phyloP scores from a whole-genome alignment of 176 grass and related monocot species.

The Saccharum spontaneum region DNA sequence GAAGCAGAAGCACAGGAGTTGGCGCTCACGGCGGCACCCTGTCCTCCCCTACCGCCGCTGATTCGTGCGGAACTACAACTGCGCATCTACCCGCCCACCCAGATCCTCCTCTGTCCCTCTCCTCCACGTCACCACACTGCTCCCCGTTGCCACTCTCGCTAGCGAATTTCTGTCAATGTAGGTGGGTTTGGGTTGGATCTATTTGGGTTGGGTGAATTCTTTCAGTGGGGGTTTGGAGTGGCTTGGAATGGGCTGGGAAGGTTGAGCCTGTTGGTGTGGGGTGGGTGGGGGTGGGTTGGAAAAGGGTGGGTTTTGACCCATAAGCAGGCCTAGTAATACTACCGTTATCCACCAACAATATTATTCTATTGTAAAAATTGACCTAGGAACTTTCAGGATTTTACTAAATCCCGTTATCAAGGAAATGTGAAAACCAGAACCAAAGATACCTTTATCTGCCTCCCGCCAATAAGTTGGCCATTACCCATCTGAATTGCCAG shows the following conservation, averaged over 20 bases:
- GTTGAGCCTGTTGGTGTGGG: not conserved
- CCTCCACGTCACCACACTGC: not conserved
- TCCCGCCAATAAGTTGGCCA: slow-evolving; percentile 69
- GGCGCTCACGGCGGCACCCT: not conserved
- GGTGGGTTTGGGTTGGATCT: not conserved
- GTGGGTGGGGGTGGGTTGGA: not conserved
- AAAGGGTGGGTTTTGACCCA: not conserved
- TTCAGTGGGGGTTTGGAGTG: not conserved
- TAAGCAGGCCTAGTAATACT: not conserved
- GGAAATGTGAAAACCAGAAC: not conserved
- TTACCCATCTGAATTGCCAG: slow-evolving; percentile 81
- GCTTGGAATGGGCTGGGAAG: not conserved
- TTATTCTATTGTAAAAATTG: not conserved
- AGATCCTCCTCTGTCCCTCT: not conserved
- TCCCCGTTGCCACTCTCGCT: not conserved
- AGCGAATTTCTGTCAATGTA: not conserved
- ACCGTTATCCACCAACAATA: not conserved
- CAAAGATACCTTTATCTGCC: slow-evolving; percentile 76
- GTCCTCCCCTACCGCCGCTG: too few species aligned
- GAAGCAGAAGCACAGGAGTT: not conserved
- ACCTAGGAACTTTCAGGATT: not conserved
- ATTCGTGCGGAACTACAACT: too few species aligned
- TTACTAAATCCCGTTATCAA: not conserved
- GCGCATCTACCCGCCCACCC: not conserved
- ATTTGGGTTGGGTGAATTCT: not conserved